Conservation (phyloP, 169 alveolate genomes). For the Toxoplasma gondii region DNA sequence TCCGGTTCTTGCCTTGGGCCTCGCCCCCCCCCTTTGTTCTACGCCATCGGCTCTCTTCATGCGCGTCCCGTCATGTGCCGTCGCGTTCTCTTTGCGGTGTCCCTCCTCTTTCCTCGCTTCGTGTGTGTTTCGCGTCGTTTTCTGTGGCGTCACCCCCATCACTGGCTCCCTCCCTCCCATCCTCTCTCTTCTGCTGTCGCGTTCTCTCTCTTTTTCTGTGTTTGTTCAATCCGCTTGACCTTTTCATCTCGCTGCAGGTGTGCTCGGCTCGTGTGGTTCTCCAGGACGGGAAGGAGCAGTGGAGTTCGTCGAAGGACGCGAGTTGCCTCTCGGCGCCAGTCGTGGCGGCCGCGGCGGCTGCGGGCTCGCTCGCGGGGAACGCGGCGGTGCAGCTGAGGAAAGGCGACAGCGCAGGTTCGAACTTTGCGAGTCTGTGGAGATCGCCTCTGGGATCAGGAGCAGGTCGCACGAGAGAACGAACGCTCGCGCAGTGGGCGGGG, state of each 20-base stretch:
- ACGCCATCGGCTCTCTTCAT: not conserved
- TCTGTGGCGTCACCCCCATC: not conserved
- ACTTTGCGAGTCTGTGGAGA: not conserved
- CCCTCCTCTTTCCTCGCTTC: not conserved
- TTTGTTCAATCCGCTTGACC: not conserved
- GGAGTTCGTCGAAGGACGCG: not conserved
- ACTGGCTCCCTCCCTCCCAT: not conserved
- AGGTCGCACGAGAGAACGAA: not conserved
- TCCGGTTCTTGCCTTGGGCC: not conserved
- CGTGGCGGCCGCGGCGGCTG: slow-evolving; percentile 36
- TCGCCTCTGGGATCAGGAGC: not conserved
- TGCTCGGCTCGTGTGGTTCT: not conserved
- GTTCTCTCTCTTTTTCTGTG: not conserved
- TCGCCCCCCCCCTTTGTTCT: not conserved
- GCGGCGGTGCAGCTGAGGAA: slow-evolving; percentile 36
- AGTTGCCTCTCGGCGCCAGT: not conserved
- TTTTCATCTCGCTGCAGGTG: not conserved
- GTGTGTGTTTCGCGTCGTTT: not conserved
- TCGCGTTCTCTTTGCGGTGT: not conserved
- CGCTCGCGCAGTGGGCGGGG: not conserved
- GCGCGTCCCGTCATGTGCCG: not conserved
- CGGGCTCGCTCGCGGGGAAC: slow-evolving; percentile 31
- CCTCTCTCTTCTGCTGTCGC: not conserved
- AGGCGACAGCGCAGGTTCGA: slow-evolving; percentile 14
- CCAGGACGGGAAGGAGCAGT: not conserved